Evolutionary conservation across 2,329 filamentous ascomycete species (phyloP).

Genomic region (Botrytis aclada): DNA sequence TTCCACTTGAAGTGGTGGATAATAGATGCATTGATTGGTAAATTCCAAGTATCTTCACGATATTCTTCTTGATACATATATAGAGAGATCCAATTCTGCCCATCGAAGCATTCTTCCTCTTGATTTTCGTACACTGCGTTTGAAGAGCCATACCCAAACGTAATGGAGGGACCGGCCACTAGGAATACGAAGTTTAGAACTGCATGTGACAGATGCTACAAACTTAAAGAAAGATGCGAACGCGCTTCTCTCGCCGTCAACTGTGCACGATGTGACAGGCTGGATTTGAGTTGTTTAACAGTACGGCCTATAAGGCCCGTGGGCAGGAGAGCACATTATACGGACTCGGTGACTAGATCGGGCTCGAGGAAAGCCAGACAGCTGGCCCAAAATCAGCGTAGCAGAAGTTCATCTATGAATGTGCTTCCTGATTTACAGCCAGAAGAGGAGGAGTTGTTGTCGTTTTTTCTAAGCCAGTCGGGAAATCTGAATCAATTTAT

Average conservation of each 20-base stretch:
- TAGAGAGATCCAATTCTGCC: background rate
- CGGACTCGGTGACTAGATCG: background rate
- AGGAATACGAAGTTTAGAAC: background rate
- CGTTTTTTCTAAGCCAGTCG: background rate
- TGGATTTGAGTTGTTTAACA: background rate
- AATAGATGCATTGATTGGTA: too few species aligned
- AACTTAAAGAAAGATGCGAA: background rate
- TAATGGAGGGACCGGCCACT: background rate
- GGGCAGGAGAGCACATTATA: background rate
- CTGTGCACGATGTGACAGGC: background rate
- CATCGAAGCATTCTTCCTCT: background rate
- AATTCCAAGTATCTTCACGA: too few species aligned
- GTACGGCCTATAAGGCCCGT: background rate
- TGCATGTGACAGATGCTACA: slow-evolving; percentile 3
- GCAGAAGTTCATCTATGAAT: background rate
- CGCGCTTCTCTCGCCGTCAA: background rate
- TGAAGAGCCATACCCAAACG: background rate
- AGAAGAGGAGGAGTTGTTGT: background rate
- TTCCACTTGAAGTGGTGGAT: too few species aligned
- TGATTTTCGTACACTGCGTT: background rate
- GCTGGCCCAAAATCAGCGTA: background rate
- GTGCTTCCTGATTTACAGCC: background rate
- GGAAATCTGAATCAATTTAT: background rate
- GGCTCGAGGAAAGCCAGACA: background rate
- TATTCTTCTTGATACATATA: too few species aligned